These are phyloP conservation scores for Artemisia annua DNA, from an alignment of 129 eudicot genomes.

Conservation along the genomic window DNA sequence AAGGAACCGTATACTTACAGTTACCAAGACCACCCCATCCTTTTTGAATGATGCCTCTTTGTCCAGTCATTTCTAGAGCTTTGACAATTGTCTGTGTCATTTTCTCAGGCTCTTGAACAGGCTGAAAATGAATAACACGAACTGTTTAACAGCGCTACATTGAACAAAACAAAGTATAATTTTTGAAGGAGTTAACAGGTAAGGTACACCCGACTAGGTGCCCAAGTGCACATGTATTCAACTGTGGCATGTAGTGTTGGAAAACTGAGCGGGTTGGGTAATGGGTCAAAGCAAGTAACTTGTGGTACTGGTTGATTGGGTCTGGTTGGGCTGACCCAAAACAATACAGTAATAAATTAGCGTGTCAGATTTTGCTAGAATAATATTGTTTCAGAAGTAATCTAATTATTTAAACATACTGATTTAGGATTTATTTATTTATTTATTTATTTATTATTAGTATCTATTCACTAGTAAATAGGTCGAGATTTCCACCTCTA, in stretches of 20 bases:
- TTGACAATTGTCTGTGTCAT: constrained; percentile 88
- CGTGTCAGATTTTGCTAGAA: no score
- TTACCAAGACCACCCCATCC: constrained; percentile 51
- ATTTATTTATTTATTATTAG: no score
- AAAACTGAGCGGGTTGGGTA: no score
- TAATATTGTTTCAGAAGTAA: no score
- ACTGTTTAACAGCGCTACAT: not conserved
- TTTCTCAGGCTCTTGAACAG: constrained; percentile 92
- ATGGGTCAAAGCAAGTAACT: no score
- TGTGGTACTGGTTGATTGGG: no score
- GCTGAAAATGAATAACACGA: constrained; percentile 49
- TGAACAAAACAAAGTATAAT: constrained; percentile 8
- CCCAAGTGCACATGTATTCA: not conserved
- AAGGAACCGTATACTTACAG: constrained; percentile 52
- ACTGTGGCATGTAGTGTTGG: no score
- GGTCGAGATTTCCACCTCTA: not conserved
- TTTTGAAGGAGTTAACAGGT: not conserved
- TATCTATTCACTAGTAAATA: no score
- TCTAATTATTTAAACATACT: no score
- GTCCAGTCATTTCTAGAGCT: constrained; percentile 54
- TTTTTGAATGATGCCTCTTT: constrained; percentile 47
- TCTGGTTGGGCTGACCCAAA: no score
- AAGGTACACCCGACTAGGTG: not conserved
- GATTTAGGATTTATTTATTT: no score
- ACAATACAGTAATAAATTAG: no score